Percentiles rank a stretch among this genome's conserved stretches.
Conservation (phyloP, 345 rosid genomes). For the Conringia planisiliqua region DNA sequence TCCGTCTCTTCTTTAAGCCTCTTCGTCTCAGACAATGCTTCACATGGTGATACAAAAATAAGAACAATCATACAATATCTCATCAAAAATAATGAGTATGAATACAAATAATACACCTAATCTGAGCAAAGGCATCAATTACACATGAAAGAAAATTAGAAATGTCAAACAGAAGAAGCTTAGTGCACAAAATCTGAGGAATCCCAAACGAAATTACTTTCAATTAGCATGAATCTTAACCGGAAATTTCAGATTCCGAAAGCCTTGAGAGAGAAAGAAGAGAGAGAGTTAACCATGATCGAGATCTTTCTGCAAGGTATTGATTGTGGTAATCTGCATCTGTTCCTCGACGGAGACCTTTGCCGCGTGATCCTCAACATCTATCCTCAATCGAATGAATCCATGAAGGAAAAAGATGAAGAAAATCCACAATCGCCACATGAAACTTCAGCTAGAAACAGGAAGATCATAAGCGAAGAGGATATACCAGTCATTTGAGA, state of each 20-base stretch:
- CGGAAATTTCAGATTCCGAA: neutral
- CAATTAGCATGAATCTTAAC: neutral
- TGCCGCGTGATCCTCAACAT: constrained; percentile 80
- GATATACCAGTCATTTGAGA: constrained; percentile 71
- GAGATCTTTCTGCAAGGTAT: constrained; percentile 56
- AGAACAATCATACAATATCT: neutral
- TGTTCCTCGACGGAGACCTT: constrained; percentile 72
- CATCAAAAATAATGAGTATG: neutral
- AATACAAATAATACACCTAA: neutral
- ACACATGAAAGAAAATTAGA: no score
- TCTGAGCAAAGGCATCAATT: neutral
- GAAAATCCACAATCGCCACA: neutral
- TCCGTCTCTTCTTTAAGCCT: constrained; percentile 50
- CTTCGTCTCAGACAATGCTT: constrained; percentile 51
- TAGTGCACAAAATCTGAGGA: neutral
- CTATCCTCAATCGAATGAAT: constrained; percentile 27
- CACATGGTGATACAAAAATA: neutral
- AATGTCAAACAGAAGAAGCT: no score
- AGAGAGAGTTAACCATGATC: constrained; percentile 35
- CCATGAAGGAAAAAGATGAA: neutral
- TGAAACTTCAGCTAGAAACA: neutral
- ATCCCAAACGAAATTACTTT: neutral
- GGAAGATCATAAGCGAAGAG: neutral
- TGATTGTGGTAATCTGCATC: constrained; percentile 49
- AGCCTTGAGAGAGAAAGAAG: neutral